These are phyloP conservation scores for Penicillium sp. DNA, from an alignment of 2,329 filamentous ascomycete species.

Conservation along the genomic window DNA sequence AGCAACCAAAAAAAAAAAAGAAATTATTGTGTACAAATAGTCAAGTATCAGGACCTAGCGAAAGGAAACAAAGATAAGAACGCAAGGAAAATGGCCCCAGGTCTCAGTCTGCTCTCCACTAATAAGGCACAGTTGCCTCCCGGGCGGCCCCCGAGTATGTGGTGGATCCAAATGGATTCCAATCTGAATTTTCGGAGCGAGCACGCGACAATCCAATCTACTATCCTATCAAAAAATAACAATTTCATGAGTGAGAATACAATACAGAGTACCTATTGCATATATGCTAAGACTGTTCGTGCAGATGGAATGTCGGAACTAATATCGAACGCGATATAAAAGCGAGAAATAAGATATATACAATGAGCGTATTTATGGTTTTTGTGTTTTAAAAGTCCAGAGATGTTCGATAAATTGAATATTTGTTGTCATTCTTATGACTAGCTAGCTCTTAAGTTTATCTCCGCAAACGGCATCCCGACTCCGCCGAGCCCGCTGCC, in stretches of 20 bases:
- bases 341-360: background rate
- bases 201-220: background rate
- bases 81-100: background rate
- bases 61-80: background rate
- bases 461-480: constrained; percentile 4
- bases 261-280: background rate
- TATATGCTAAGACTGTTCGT: background rate
- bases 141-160: background rate
- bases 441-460: background rate
- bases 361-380: too few species aligned
- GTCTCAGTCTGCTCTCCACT: background rate
- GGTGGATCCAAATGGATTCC: too few species aligned
- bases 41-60: background rate
- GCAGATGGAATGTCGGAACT: background rate
- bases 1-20: background rate
- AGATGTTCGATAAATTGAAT: too few species aligned
- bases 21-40: background rate
- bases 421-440: background rate
- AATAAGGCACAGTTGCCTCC: background rate
- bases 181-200: background rate
- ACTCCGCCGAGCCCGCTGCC: background rate
- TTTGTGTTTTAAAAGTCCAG: too few species aligned
- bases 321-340: background rate
- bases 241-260: background rate
- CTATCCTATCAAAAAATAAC: background rate